A percentile compares a stretch with the other conserved stretches of the same genome.
Evolutionary conservation across 306 rosid genomes (phyloP).

Genomic region (Lagenaria siceraria): DNA sequence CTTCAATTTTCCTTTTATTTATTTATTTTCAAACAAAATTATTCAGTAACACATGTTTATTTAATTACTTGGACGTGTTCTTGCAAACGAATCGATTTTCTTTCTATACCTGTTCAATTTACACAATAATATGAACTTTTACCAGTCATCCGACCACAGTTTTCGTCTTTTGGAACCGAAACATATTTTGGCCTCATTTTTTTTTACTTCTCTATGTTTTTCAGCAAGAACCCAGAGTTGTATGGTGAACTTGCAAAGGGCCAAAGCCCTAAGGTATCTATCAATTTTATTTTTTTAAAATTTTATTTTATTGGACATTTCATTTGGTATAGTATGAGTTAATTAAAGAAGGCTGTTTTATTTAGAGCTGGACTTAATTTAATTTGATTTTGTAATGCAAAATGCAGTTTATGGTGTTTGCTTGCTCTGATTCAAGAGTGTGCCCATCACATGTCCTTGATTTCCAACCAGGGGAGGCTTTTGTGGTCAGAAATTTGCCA

Average conservation of each 20-base stretch:
- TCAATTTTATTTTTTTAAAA: neutral
- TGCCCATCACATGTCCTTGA: slow-evolving; percentile 93
- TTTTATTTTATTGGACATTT: neutral
- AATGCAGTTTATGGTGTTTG: slow-evolving; percentile 85
- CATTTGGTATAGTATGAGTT: neutral
- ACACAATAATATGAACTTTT: neutral
- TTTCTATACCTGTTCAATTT: neutral
- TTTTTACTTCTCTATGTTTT: neutral
- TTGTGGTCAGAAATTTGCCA: slow-evolving; percentile 91
- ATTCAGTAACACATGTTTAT: neutral
- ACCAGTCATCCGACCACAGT: neutral
- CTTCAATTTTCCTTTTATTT: neutral
- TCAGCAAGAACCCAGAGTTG: slow-evolving; percentile 70
- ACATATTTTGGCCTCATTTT: neutral
- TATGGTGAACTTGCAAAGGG: slow-evolving; percentile 87
- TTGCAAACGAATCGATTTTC: neutral
- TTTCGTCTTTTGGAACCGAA: neutral
- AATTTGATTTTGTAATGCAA: neutral
- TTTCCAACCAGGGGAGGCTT: slow-evolving; percentile 98
- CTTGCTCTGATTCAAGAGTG: slow-evolving; percentile 96
- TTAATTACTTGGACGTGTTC: neutral
- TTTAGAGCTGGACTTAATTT: neutral
- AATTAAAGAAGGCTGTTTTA: neutral
- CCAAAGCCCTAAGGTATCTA: slow-evolving; percentile 75
- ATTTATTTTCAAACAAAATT: no score